Base-by-base conservation (phyloP, 2,329 filamentous ascomycete genomes). In the Mycogone perniciosa region DNA sequence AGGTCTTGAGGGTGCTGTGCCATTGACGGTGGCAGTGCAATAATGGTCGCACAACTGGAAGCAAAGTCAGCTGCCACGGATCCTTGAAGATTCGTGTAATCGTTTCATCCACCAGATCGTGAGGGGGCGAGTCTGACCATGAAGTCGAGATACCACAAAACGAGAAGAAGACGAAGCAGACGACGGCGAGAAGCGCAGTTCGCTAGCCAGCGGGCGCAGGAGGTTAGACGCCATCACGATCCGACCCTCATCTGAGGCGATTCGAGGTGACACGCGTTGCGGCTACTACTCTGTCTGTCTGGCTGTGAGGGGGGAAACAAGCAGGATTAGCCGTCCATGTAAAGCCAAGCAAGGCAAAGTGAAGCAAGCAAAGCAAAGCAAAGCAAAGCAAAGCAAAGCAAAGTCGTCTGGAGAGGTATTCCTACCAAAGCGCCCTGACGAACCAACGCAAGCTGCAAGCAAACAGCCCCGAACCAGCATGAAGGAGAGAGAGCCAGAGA, bases 1-100 rank as follows among this genome's bases (percentile, higher is more conserved):
- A 54, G 31, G 62, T 56, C 29, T 59, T 55, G 20, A 60, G 50
- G 20, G 69, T 68, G 55, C 62, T 67, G 55, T 73, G 67, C 71
- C 71, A 74, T 55, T 70, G 65, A 47, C 65, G 65, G 38, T 63
- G 63, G 33, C 57, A 53, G 31, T 57, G 53, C 30, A 60, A 47
- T 39, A 60, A 51, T 5, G 54, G 48, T 41, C 45, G 54, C 40
- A 51, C 56, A 54, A 59, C 60, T 63, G 41, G 7, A 41, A 20
- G 8, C 9, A 30, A 35, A 33, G 31, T 46, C 30, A 44, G 42
- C 11, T 29, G 6, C 39, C 27, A 6, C 30, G 35, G n/a, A 35
- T 44, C 30, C 34, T 9, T 10, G 3, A 1, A 13, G 13, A 26
- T 26, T 20, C 20, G 20, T 20, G 3, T 20, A 20, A 20, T 20